phyloP scores from a whole-genome alignment of 306 rosid genomes.

The Canavalia ensiformis region DNA sequence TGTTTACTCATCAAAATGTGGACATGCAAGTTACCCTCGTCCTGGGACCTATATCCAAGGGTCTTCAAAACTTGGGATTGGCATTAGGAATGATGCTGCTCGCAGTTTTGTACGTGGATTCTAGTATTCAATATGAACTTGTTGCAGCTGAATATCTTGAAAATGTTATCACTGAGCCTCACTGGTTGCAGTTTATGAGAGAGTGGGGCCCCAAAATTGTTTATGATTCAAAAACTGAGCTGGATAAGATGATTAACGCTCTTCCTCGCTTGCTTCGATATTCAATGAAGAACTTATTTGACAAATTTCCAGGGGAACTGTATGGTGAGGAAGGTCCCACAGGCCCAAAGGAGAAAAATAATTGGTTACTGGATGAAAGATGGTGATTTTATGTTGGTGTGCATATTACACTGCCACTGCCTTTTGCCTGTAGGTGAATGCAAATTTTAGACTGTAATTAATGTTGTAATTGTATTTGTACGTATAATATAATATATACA shows the following conservation, averaged over 20 bases:
- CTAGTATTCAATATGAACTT: constrained; percentile 53
- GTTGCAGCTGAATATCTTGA: constrained; percentile 63
- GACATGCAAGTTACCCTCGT: constrained; percentile 58
- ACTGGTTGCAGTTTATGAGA: constrained; percentile 61
- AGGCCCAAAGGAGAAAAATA: constrained; percentile 64
- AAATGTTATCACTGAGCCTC: constrained; percentile 49
- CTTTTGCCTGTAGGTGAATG: neutral
- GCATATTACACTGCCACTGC: constrained; percentile 2
- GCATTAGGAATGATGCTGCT: constrained; percentile 55
- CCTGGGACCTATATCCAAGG: constrained; percentile 60
- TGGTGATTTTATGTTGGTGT: constrained; percentile 45
- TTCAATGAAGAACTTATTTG: constrained; percentile 42
- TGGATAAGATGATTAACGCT: constrained; percentile 52
- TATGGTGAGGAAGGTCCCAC: constrained; percentile 65
- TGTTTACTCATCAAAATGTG: constrained; percentile 56
- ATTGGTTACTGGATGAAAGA: constrained; percentile 58
- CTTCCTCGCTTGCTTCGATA: constrained; percentile 50
- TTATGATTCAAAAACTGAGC: constrained; percentile 56
- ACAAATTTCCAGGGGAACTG: constrained; percentile 56
- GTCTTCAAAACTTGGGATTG: constrained; percentile 57
- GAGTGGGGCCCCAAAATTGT: constrained; percentile 61
- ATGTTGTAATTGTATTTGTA: constrained; percentile 38
- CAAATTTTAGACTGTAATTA: constrained; percentile 1
- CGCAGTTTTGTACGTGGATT: constrained; percentile 52
- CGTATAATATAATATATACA: neutral